Evolutionary conservation across 2,329 filamentous ascomycete genomes (phyloP), one percentile per base, ranked within the genome.

Genomic region (Cercospora beticola): DNA sequence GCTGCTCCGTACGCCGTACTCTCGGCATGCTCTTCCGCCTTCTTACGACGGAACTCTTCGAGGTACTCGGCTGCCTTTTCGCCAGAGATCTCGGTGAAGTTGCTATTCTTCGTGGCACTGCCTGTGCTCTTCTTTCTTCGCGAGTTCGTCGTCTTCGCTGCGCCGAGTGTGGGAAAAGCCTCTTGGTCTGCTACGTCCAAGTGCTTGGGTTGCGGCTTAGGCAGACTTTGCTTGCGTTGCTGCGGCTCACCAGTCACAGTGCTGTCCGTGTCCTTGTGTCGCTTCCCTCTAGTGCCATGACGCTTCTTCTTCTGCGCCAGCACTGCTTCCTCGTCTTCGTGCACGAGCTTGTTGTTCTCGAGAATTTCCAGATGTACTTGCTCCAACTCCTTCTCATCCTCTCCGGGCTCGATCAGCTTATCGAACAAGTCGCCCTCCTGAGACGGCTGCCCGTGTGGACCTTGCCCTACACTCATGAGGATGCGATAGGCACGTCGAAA

Each of bases 401-500:
- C 57, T 9, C 68, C 66, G 5, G 65, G 56, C 60, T 73, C 72
- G 12, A 69, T 18, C 26, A 73, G 56, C 58, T 68, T 52, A 3
- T 62, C 68, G 54, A 70, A 71, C 21, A 73, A 64, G 6, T 63
- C 68, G 21, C 70, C 72, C 4, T 70, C 68, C 14, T 62, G 28
- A 23, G 61, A 43, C 9, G 40, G 64, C 6, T 70, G 52, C 5
- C 75, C 79, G 54, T 81, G 82, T 8, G 70, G 52, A 9, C 76
- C 79, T 54, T 81, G 82, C 4, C 87, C 85, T 2, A 86, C 80
- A 6, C 79, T 79, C 71, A 82, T 84, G 70, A 94, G 87, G 67
- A 96, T 90, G 40, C 87, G 83, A 87, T 91, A 92, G 2, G 92
- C 92, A 21, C 93, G 86, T 18, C 92, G 86, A 76, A 97, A 95